phyloP scores from a whole-genome alignment of 2,329 filamentous ascomycete genomes.

The Chaetomium sp. region DNA sequence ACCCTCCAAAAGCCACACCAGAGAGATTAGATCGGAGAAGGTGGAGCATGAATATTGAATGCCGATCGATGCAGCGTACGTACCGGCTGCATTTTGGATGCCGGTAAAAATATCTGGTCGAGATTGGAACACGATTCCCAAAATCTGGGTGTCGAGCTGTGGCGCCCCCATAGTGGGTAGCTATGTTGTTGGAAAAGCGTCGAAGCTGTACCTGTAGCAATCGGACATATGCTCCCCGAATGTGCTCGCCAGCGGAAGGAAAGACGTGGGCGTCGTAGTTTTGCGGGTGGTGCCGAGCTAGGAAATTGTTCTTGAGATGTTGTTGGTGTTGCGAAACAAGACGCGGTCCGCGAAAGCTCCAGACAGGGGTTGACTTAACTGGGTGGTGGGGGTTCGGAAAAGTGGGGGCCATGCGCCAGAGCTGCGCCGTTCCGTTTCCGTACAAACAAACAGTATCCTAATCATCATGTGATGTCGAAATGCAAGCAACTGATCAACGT shows the following conservation, averaged over 20 bases:
- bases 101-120: constrained; percentile 50
- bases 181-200: neutral
- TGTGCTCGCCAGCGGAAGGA: neutral
- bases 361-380: no score
- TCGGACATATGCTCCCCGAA: neutral
- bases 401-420: no score
- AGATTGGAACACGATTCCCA: constrained; percentile 47
- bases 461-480: no score
- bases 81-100: constrained; percentile 50
- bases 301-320: no score
- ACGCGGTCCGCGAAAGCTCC: no score
- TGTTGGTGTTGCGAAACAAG: no score
- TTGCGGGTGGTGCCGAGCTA: no score
- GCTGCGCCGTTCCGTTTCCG: no score
- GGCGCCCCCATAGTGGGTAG: constrained; percentile 15
- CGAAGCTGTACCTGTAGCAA: neutral
- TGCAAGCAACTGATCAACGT: no score
- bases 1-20: neutral
- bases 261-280: no score
- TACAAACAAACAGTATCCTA: no score
- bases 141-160: constrained; percentile 42
- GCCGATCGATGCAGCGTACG: constrained; percentile 12
- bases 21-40: neutral
- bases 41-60: neutral
- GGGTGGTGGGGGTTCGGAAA: no score